Evolutionary conservation across 2,329 filamentous ascomycete genomes (phyloP).

Genomic region (Ophidiomyces ophidiicola): DNA sequence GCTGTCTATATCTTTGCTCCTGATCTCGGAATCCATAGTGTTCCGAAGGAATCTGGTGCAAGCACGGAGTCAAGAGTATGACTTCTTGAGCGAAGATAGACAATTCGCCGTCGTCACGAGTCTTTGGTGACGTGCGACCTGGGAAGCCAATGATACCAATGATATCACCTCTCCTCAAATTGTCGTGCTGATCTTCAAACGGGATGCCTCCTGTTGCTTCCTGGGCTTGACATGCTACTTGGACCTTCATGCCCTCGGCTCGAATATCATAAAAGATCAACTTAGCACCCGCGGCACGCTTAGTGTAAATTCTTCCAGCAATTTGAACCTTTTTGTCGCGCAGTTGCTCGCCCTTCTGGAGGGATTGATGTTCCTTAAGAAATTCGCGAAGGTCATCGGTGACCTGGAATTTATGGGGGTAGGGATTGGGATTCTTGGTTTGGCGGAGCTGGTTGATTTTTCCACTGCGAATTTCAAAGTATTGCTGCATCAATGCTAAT

Average conservation of each 20-base stretch:
- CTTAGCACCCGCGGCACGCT: slow-evolving; percentile 69
- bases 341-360: slow-evolving; percentile 78
- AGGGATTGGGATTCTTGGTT: slow-evolving; percentile 65
- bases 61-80: slow-evolving; percentile 72
- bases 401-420: slow-evolving; percentile 88
- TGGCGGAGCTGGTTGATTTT: slow-evolving; percentile 64
- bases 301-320: slow-evolving; percentile 79
- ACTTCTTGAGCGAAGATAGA: slow-evolving; percentile 87
- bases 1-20: slow-evolving; percentile 83
- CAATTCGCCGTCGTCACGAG: slow-evolving; percentile 75
- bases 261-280: slow-evolving; percentile 84
- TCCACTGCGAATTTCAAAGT: slow-evolving; percentile 90
- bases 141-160: slow-evolving; percentile 79
- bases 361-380: slow-evolving; percentile 56
- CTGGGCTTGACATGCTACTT: slow-evolving; percentile 85
- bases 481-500: slow-evolving; percentile 47
- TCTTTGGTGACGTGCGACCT: slow-evolving; percentile 79
- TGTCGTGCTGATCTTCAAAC: slow-evolving; percentile 81
- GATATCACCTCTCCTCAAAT: slow-evolving; percentile 81
- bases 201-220: slow-evolving; percentile 55
- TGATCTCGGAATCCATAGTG: slow-evolving; percentile 93
- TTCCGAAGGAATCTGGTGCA: slow-evolving; percentile 74
- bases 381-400: slow-evolving; percentile 74
- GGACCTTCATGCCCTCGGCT: slow-evolving; percentile 62
- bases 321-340: slow-evolving; percentile 64